Evolutionary conservation across 805 yeast species (phyloP), one percentile per base, ranked within the genome.

Genomic region (Myxozyma vanderwaltii): DNA sequence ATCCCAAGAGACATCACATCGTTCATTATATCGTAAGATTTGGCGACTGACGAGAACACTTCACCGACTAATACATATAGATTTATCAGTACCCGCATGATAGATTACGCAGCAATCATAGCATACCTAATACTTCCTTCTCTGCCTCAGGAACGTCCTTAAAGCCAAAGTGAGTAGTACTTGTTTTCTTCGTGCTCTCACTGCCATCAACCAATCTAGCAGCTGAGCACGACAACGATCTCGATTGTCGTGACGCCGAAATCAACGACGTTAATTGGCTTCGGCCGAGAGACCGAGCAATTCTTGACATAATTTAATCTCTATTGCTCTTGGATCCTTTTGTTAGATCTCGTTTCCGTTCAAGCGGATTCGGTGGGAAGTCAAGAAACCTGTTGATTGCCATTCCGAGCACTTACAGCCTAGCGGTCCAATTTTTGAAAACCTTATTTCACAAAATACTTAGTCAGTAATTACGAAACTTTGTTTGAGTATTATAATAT

Each of bases 1-100:
- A 94, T 81, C 43, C 99, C 99, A 72, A 91, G 73, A 5, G 97
- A 89, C 99, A 94, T 94, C 45, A 90, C 96, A 75, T 94, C 99
- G 76, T 94, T 94, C 99, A 94, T 94, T 52, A 90, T 79, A 76
- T 94, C 99, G 74, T 94, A 94, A 56, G 85, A 91, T 36, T 91
- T 83, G 2, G 99, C 99, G 40, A 94, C 99, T 4, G 95, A 88
- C 4, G 96, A 88, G 73, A 94, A 94, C 27, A 94, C 98, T 26
- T 86, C 86, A 50, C 89, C 87, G 27, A 88, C 81, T 35, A 35
- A 36, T 41, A 12, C 24, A 21, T 4, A 29, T 7, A 2, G 10
- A 40, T 4, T n/a, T 27, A 17, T 23, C 23, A 21, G 24, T 2
- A 35, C 19, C 33, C 43, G 21, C 43, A 38, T 10, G 1, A 51